Evolutionary conservation across 306 rosid genomes (phyloP), one percentile per base, ranked within the genome.

Genomic region (Citrullus mucosospermus): DNA sequence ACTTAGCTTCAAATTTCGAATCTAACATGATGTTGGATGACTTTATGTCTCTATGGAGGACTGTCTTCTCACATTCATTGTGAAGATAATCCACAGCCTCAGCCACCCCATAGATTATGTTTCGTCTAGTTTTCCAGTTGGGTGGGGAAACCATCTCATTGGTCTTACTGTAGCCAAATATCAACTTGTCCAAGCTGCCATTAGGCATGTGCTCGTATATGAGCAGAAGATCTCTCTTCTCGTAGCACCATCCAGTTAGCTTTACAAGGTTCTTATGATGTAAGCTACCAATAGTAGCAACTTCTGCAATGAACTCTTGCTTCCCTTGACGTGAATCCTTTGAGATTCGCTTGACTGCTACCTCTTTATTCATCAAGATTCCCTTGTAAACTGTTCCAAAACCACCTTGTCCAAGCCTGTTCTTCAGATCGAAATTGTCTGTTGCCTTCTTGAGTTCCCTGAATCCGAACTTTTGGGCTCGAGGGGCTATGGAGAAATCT

Each of bases 301-400:
- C 91, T 83, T 93, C 97, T 20, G 96, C 87, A 28, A 91, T 48
- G 81, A 93, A 91, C 57, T 93, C 97, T 79, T 87, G 91, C 87
- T 89, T 89, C 16, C 97, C 97, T 80, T 91, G 97, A 16, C 81
- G 81, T 0, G 97, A 93, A 50, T 93, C 58, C 78, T 89, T 85
- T 2, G 90, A 87, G 54, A 89, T 82, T 74, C 91, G 81, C 83
- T 93, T 93, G 66, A 93, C 89, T 0, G 97, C 97, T 22, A 93
- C 82, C 65, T 84, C 93, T 39, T 84, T 83, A 3, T 84, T 67
- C 78, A 77, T 85, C 34, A 89, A 53, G 22, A 73, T 1, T 46
- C 97, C 97, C 54, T 79, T 91, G 38, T 85, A 93, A 5, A 93
- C 97, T 0, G 93, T 93, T 81, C 96, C 98, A 70, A 91, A 93